Evolutionary conservation across 345 rosid genomes (phyloP), one percentile per base, ranked within the genome.

Genomic region (Microthlaspi erraticum): DNA sequence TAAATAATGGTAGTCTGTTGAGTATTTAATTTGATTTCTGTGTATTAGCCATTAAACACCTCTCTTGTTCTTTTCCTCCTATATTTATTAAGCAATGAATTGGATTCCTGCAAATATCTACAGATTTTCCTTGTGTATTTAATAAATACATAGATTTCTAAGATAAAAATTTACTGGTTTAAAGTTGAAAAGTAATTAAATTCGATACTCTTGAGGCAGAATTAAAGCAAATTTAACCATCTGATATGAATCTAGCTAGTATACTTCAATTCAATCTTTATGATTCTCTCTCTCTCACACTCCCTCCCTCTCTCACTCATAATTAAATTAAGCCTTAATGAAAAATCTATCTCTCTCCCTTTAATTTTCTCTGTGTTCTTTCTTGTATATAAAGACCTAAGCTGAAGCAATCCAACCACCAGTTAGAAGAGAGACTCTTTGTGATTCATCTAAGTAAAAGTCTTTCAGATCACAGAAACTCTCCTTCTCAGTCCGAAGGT

Each of bases 281-380:
- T 74, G 66, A 63, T 60, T 56, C 78, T 79, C 63, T 77, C 75
- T 70, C 60, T 70, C 75, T 70, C 60, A 68, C 77, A 23, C 26
- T 23, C 26, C 26, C n/a, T n/a, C n/a, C 3, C 74, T 86, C 85
- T 81, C 90, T 80, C 80, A 74, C 80, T 83, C 86, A 57, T 78
- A 81, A 88, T 91, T 91, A 65, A 85, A 77, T 80, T 81, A 82
- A 80, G 85, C 86, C 83, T 90, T 87, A 81, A 86, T 79, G 76
- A 78, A 69, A 80, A 43, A 85, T 77, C 86, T 77, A 80, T 78
- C 82, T 62, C 81, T 67, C 85, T 62, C 68, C 41, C 61, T 65
- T 64, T 70, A 3, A 39, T 64, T 66, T 73, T 64, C 52, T 71
- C 46, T 81, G 77, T 86, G 83, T 64, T 69, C 59, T 55, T 70